Conservation (phyloP, 345 rosid genomes). For the Eucalyptus camaldulensis region DNA sequence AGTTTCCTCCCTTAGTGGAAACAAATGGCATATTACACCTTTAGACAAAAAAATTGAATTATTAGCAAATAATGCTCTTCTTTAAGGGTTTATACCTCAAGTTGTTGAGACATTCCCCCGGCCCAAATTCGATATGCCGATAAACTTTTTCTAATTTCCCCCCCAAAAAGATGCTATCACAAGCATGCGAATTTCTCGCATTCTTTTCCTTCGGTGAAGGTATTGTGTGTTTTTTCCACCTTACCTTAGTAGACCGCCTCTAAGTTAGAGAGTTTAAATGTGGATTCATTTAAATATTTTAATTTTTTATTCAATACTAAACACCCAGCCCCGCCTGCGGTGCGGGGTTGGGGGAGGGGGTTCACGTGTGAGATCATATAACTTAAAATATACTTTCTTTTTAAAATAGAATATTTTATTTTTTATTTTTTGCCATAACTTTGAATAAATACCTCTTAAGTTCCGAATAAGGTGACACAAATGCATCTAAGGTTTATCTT, state of each 20-base stretch:
- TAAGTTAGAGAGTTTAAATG: background rate
- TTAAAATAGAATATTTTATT: background rate
- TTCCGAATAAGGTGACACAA: background rate
- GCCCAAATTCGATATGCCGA: background rate
- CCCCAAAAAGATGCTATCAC: background rate
- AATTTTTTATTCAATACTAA: background rate
- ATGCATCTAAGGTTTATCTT: background rate
- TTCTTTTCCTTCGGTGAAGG: background rate
- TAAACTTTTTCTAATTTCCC: background rate
- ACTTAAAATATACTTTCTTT: background rate
- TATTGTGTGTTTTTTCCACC: background rate
- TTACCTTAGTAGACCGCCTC: background rate
- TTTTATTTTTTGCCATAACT: background rate
- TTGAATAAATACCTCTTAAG: background rate
- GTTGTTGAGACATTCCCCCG: slow-evolving; percentile 12
- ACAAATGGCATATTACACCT: slow-evolving; percentile 1
- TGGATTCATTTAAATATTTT: background rate
- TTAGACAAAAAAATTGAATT: background rate
- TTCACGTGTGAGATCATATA: background rate
- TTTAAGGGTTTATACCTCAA: slow-evolving; percentile 7
- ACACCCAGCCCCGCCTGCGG: no score
- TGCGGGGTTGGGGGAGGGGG: background rate
- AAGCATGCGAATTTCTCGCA: background rate
- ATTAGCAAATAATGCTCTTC: slow-evolving; percentile 10
- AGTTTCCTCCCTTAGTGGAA: slow-evolving; percentile 1